phyloP scores from a whole-genome alignment of 2,329 filamentous ascomycete species.

The Talaromyces verruculosus region DNA sequence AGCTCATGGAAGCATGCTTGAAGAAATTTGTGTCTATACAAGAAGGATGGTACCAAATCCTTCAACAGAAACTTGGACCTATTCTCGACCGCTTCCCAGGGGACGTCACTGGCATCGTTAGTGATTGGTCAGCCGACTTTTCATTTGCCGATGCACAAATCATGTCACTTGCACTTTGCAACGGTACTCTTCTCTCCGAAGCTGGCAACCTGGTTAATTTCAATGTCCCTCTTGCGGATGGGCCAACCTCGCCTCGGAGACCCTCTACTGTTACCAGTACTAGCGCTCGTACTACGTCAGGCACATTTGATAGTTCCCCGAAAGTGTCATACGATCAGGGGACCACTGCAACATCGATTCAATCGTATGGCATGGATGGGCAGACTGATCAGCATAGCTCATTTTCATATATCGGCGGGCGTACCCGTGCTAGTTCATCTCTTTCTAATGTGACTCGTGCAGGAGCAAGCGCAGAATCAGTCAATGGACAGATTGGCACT shows the following conservation, averaged over 20 bases:
- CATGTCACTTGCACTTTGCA: constrained; percentile 72
- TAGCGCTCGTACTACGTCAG: constrained; percentile 59
- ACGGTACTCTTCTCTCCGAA: constrained; percentile 64
- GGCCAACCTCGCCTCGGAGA: constrained; percentile 47
- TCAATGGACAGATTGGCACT: constrained; percentile 42
- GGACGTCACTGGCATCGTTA: constrained; percentile 70
- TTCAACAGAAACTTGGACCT: constrained; percentile 77
- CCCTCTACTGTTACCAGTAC: constrained; percentile 52
- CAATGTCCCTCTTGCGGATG: constrained; percentile 51
- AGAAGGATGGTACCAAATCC: constrained; percentile 75
- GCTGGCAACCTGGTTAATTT: constrained; percentile 61
- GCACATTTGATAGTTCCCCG: constrained; percentile 64
- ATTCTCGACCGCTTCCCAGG: constrained; percentile 69
- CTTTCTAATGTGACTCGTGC: constrained; percentile 46
- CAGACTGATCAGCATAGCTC: constrained; percentile 20
- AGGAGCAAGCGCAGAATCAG: constrained; percentile 56
- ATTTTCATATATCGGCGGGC: constrained; percentile 28
- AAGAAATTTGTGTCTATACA: constrained; percentile 83
- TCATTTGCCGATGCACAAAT: constrained; percentile 72
- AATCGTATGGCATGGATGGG: constrained; percentile 54
- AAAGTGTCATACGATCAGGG: constrained; percentile 65
- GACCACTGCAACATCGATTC: constrained; percentile 64
- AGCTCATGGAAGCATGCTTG: constrained; percentile 78
- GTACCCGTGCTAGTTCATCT: constrained; percentile 58
- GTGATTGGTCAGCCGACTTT: constrained; percentile 76